Evolutionary conservation across 2,329 filamentous ascomycete genomes (phyloP).

Genomic region (Pestalotiopsis sp.): DNA sequence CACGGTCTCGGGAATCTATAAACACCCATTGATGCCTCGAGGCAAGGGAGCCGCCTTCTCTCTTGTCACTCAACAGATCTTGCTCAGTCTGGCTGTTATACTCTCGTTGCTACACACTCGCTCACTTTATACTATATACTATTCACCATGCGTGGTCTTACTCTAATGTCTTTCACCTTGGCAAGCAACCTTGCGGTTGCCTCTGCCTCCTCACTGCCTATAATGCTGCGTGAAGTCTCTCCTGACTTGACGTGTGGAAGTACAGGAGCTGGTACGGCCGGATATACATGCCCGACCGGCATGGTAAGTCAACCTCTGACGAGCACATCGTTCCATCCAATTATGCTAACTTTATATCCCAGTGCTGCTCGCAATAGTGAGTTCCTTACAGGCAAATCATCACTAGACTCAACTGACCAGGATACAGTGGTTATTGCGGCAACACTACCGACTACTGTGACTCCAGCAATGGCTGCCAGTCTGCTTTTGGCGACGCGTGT

Average conservation of each 20-base stretch:
- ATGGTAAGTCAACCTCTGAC: background rate
- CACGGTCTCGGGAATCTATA: constrained; percentile 4
- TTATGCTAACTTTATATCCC: background rate
- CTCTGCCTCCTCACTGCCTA: constrained; percentile 22
- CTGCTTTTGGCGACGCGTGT: constrained; percentile 14
- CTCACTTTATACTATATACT: constrained; percentile 16
- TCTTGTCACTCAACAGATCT: background rate
- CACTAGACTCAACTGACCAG: background rate
- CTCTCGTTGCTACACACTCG: constrained; percentile 14
- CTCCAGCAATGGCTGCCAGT: constrained; percentile 13
- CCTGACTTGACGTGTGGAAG: constrained; percentile 9
- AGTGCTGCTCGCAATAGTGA: constrained; percentile 11
- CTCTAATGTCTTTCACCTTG: constrained; percentile 18
- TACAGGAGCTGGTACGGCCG: constrained; percentile 8
- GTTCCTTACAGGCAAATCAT: background rate
- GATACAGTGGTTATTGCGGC: constrained; percentile 27
- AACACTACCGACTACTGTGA: constrained; percentile 25
- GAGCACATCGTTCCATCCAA: background rate
- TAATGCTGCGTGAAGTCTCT: constrained; percentile 13
- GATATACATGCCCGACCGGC: constrained; percentile 4
- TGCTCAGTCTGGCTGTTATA: constrained; percentile 7
- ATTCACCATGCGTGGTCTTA: constrained; percentile 15
- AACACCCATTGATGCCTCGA: background rate
- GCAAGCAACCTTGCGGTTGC: constrained; percentile 20
- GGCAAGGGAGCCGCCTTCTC: background rate